A percentile compares a stretch with the other conserved stretches of the same genome.
Evolutionary conservation across 208 protist genomes (phyloP).

Genomic region (Herpetomonas samuelpessoai): DNA sequence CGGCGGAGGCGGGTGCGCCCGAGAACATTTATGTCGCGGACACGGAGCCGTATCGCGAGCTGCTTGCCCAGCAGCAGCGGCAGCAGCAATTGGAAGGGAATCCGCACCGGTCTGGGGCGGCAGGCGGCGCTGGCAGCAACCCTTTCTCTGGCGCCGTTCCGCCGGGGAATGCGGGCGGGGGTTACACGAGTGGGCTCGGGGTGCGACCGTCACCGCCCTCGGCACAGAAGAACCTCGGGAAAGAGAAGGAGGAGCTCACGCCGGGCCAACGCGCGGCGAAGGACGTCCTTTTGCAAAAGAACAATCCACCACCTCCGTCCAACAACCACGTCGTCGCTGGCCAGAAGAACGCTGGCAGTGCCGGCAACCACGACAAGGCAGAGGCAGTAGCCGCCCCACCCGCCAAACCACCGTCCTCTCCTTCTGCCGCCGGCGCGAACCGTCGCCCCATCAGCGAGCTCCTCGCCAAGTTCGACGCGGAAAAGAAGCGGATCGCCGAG

Average conservation of each 20-base stretch:
- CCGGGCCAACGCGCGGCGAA: slow-evolving; percentile 6
- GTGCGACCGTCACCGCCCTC: neutral
- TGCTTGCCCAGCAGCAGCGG: slow-evolving; percentile 4
- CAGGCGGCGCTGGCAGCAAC: slow-evolving; percentile 4
- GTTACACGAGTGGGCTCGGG: slow-evolving; percentile 2
- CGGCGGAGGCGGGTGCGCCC: too few species aligned
- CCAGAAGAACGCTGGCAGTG: too few species aligned
- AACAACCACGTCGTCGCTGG: too few species aligned
- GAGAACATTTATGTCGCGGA: neutral
- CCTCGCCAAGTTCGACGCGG: slow-evolving; percentile 44
- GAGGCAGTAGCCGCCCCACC: too few species aligned
- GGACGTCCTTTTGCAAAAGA: neutral
- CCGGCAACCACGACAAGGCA: too few species aligned
- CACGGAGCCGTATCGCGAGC: slow-evolving; percentile 14
- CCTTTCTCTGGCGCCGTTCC: slow-evolving; percentile 7
- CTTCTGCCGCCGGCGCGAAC: too few species aligned
- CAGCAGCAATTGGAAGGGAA: neutral
- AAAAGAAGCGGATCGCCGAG: slow-evolving; percentile 36
- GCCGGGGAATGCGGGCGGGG: neutral
- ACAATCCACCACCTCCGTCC: too few species aligned
- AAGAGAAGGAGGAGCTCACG: slow-evolving; percentile 4
- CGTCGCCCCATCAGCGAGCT: slow-evolving; percentile 30
- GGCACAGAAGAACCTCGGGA: neutral
- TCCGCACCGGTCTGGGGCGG: too few species aligned
- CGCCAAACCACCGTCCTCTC: too few species aligned